phyloP scores from a whole-genome alignment of 306 rosid species.

The Malus fusca region DNA sequence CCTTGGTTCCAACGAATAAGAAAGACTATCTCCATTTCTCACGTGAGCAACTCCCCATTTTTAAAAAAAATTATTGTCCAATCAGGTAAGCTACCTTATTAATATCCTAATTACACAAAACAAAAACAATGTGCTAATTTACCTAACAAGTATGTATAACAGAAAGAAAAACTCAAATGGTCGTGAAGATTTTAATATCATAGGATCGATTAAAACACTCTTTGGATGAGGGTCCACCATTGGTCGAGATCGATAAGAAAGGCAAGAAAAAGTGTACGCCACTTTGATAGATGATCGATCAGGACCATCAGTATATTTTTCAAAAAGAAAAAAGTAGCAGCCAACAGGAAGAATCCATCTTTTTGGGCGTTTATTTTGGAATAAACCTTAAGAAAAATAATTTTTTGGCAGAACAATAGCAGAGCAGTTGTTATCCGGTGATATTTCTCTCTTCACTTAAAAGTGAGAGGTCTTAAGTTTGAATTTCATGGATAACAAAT shows the following conservation, averaged over 20 bases:
- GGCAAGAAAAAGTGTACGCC: background rate
- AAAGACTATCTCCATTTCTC: too few relatives aligned
- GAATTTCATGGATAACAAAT: accelerated
- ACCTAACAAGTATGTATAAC: too few relatives aligned
- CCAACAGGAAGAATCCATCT: constrained; percentile 33
- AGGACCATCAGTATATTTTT: constrained; percentile 1
- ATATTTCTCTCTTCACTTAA: too few relatives aligned
- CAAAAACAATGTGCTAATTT: background rate
- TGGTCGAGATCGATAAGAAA: constrained; percentile 3
- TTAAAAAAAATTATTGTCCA: too few relatives aligned
- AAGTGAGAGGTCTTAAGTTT: too few relatives aligned
- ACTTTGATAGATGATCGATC: background rate
- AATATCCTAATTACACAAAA: too few relatives aligned
- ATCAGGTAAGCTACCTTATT: too few relatives aligned
- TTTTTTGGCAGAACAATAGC: too few relatives aligned
- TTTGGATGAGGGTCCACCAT: constrained; percentile 20
- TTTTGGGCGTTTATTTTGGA: constrained; percentile 8
- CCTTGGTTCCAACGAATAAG: too few relatives aligned
- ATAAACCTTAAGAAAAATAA: background rate
- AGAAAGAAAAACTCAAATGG: background rate
- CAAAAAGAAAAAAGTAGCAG: constrained; percentile 18
- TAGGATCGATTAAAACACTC: background rate
- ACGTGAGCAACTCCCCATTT: too few relatives aligned
- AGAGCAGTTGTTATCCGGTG: too few relatives aligned
- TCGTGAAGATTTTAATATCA: background rate